Evolutionary conservation across 129 eudicot species (phyloP).

Genomic region (sunflower (Helianthus annuus)): DNA sequence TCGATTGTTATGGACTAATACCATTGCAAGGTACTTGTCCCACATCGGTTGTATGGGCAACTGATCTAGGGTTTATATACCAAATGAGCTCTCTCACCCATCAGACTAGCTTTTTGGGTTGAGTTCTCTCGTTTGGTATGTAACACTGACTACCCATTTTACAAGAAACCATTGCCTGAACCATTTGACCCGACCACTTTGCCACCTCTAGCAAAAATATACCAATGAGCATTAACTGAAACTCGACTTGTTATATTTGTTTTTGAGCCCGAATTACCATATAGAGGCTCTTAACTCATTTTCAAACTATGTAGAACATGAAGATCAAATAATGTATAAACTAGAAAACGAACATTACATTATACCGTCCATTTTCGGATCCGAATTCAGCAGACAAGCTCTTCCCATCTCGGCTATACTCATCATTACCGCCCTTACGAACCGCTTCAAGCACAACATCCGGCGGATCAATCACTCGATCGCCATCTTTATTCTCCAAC

Average conservation of each 20-base stretch:
- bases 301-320: background rate
- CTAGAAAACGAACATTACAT: constrained; percentile 61
- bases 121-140: too few relatives aligned
- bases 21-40: too few relatives aligned
- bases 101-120: too few relatives aligned
- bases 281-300: constrained; percentile 1
- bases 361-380: constrained; percentile 74
- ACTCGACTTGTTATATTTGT: background rate
- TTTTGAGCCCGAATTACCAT: background rate
- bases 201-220: constrained; percentile 5
- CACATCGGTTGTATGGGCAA: too few relatives aligned
- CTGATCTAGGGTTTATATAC: too few relatives aligned
- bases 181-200: background rate
- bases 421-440: constrained; percentile 24
- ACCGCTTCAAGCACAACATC: constrained; percentile 39
- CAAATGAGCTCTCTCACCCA: too few relatives aligned
- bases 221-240: constrained; percentile 2
- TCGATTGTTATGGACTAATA: too few relatives aligned
- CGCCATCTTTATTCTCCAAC: constrained; percentile 46
- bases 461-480: constrained; percentile 46
- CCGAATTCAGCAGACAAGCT: constrained; percentile 35
- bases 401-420: constrained; percentile 30
- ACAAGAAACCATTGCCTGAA: background rate
- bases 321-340: constrained; percentile 11
- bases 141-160: background rate